phyloP scores from a whole-genome alignment of 108 stramenopile genomes.

The Cyclotella kingstonii region DNA sequence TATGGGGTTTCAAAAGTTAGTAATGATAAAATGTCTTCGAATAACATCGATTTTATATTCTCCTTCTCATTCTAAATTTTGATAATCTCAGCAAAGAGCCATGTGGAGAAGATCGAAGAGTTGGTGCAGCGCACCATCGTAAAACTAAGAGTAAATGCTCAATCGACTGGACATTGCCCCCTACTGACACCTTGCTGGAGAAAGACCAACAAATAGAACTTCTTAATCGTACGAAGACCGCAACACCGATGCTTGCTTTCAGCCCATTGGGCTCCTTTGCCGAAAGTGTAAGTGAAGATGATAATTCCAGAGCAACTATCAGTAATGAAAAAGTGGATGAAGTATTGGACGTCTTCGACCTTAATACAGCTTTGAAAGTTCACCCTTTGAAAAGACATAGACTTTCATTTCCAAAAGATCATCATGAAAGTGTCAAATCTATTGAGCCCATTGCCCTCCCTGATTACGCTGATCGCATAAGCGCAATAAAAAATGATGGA shows the following conservation, averaged over 20 bases:
- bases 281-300: conserved; percentile 18
- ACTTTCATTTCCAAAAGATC: conserved; percentile 3
- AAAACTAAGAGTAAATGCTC: conserved; percentile 77
- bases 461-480: conserved; percentile 70
- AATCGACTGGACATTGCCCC: conserved; percentile 85
- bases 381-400: conserved; percentile 34
- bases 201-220: conserved; percentile 47
- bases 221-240: conserved; percentile 19
- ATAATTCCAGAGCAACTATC: background rate
- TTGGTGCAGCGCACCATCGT: conserved; percentile 76
- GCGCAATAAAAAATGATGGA: conserved; percentile 40
- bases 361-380: background rate
- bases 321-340: background rate
- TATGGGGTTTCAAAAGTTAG: conserved; percentile 62
- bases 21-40: conserved; percentile 3
- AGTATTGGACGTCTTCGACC: background rate
- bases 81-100: conserved; percentile 16
- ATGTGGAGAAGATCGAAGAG: conserved; percentile 63
- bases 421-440: background rate
- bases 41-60: background rate
- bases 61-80: background rate
- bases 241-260: conserved; percentile 9
- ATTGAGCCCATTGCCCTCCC: conserved; percentile 42
- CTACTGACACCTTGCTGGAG: conserved; percentile 43
- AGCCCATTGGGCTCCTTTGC: conserved; percentile 29